Base-by-base conservation (phyloP, 202 grass and related monocot genomes). In the Digitaria exilis region DNA sequence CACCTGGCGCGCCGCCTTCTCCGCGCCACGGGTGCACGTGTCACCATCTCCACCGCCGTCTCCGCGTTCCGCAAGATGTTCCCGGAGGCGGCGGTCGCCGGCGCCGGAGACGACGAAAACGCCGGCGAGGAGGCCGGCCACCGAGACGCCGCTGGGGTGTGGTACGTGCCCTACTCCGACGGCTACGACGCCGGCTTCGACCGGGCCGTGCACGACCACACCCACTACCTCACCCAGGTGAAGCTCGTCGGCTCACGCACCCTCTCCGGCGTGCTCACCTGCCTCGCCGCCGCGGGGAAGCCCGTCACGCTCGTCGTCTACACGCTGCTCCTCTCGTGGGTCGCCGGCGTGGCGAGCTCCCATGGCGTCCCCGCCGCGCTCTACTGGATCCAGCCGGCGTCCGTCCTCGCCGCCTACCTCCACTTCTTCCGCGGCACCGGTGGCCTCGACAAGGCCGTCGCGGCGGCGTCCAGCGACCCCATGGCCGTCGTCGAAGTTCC, bases 351-450 rank as follows among this genome's bases (percentile, higher is more conserved):
- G 35, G 88, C 93, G 0, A 84, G 22, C 13, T 54, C 4, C 11
- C 82, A 76, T 42, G 58, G 52, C 35, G 67, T 95, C 5, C 87
- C 85, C 30, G 44, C 22, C 12, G 56, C 85, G 30, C 76, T 90
- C 26, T 95, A 83, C 69, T 95, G 93, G 93, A 92, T 92, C 77
- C 90, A 95, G 58, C 85, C 90, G 0, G 85, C 76, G 21, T 50
- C 83, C 37, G 82, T 88, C 80, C 83, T 94, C 58, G 87, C 92
- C 17, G 73, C 57, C 1, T 91, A 91, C 73, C 65, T 91, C 19
- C 73, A 93, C 81, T 89, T 67, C 81, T 92, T 90, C 86, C 89
- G 39, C 28, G 75, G 70, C 62, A 86, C 84, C 22, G 86, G 58
- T 44, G 86, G 80, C 60, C 52, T 79, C 35, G 80, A 76, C 80